Base-by-base conservation (phyloP, 2,329 filamentous ascomycete genomes). In the Mycosphaerella sp. region DNA sequence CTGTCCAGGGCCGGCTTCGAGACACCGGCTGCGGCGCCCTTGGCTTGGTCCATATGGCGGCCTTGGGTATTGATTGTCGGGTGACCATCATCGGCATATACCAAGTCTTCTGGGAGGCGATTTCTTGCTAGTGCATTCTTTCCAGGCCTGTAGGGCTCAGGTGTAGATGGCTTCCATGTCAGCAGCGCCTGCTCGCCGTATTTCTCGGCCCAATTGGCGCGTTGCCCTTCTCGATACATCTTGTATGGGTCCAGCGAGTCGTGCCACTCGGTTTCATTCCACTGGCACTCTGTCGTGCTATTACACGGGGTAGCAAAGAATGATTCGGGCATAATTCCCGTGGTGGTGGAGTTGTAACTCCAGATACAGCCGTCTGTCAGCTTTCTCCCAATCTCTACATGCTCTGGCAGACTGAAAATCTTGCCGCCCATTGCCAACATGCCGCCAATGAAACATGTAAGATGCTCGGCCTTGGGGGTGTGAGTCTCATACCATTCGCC, bases 311-410 rank as follows among this genome's bases (percentile, higher is more conserved):
- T 64, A 1, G 72, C 66, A 4, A 68, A 63, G 55, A 76, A 75
- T 0, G 67, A 65, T 58, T 81, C 79, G 0, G 79, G 78, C 78
- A 80, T 81, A 56, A 81, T 77, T 1, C 78, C 78, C 2, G 72
- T 72, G 0, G 72, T 70, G 50, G 73, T 76, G 4, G 65, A 69
- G 26, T 77, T 71, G 58, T 81, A 80, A 0, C 75, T 76, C 78
- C 78, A 82, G 7, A 80, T 72, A 60, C 79, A 82, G 4, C 79
- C 79, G 46, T 81, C 74, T 0, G 77, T 77, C 5, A 82, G 65
- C 54, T 76, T 77, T 7, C 71, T 64, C 8, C 74, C 79, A 10
- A 78, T 66, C 6, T 74, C 70, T n/a, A 79, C 65, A 36, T 81
- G 76, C 4, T 73, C 70, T 0, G 72, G 71, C 10, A 73, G 70